Percentiles rank a stretch among this genome's conserved stretches.
Conservation (phyloP, 371 early-diverging fungal species). For the Lichtheimia ornata region DNA sequence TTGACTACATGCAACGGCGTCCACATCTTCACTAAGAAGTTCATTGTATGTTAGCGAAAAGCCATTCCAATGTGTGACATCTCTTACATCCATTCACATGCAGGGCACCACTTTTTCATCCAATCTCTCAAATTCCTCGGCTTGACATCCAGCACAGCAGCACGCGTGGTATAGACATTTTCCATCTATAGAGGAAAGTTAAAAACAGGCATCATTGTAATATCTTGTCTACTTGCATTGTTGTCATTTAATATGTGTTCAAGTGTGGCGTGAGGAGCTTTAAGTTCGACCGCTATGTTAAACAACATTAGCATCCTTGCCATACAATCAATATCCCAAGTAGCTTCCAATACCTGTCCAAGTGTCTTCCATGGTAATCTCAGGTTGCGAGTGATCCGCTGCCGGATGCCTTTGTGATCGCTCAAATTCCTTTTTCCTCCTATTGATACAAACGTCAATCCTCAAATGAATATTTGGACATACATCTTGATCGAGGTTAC, state of each 20-base stretch:
- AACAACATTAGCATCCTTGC: not conserved
- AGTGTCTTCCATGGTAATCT: not conserved
- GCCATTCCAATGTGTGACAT: not conserved
- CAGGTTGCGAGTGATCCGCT: not conserved
- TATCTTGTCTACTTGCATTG: not conserved
- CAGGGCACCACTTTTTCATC: slow-evolving; percentile 15
- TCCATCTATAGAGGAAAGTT: not conserved
- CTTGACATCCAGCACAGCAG: slow-evolving; percentile 14
- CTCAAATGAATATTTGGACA: not conserved
- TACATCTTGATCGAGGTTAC: slow-evolving; percentile 1
- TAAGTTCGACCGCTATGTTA: not conserved
- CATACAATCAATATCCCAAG: not conserved
- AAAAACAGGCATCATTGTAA: not conserved
- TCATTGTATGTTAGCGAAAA: not conserved
- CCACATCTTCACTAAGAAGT: not conserved
- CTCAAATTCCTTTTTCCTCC: not conserved
- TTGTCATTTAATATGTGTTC: not conserved
- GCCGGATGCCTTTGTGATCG: not conserved
- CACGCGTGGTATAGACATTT: slow-evolving; percentile 14
- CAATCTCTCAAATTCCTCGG: slow-evolving; percentile 14
- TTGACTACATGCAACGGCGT: not conserved
- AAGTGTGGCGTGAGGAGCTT: not conserved
- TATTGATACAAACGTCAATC: not conserved
- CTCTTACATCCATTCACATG: slow-evolving; percentile 17
- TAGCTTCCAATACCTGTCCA: not conserved